Base-by-base conservation (phyloP, 108 stramenopile species). In the Nitzschia sp. region DNA sequence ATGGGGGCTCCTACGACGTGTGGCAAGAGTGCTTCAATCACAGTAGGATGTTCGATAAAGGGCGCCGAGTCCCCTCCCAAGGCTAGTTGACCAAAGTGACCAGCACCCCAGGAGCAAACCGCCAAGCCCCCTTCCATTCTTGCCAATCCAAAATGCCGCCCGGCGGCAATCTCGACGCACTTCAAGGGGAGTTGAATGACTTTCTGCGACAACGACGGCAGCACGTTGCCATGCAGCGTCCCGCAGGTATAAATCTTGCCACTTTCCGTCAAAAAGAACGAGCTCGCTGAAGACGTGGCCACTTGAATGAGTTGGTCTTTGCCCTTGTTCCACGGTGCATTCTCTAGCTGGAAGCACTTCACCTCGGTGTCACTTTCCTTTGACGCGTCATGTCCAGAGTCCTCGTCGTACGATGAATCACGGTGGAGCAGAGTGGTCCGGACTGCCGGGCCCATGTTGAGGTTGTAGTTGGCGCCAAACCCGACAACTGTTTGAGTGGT, bases 31-130 rank as follows among this genome's bases (percentile, higher is more conserved):
- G 81, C 45, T 61, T 88, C 81, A 35, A 87, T 69, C 29, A 91
- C 75, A 1, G 75, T 74, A 0, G 89, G 85, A 21, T 78, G 79
- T 36, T 83, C 66, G 1, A 73, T 30, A 28, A 30, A 69, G n/a
- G 63, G 68, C 21, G 75, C 53, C 21, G 56, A 50, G 54, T 83
- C 82, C 17, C 69, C 69, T 2, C 86, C 88, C 48, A 86, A 76
- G 28, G 88, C 93, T 47, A 94, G 53, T 68, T 94, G 93, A 27
- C 93, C 93, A 82, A 94, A 94, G 68, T 94, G 90, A 31, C 93
- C 93, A 11, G 90, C 88, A 3, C 93, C 93, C 90, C 90, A 94
- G 53, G 80, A 77, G 46, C 84, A 64, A 16, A 91, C 86, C 3
- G 86, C 84, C 6, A 82, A 63, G 11, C 86, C 88, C 19, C 84